phyloP scores from a whole-genome alignment of 345 rosid genomes.

The Boechera stricta region DNA sequence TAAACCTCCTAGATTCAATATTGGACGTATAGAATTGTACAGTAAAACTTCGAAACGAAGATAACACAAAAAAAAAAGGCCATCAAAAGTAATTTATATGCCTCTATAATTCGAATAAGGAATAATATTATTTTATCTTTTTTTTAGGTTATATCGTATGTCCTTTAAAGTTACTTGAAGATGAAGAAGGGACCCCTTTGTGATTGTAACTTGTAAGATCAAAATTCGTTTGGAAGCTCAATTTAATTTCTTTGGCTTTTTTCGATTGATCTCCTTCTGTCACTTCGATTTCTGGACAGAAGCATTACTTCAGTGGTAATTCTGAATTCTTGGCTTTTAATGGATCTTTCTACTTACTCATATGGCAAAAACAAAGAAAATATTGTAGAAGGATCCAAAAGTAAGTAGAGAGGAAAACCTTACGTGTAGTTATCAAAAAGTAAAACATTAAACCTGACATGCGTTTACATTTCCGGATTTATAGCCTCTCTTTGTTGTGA shows the following conservation, averaged over 20 bases:
- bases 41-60: conserved; percentile 33
- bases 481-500: conserved; percentile 22
- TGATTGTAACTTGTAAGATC: conserved; percentile 10
- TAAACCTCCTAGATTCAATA: background rate
- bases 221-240: conserved; percentile 37
- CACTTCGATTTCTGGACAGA: background rate
- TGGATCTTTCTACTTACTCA: background rate
- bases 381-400: conserved; percentile 29
- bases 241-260: conserved; percentile 9
- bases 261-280: background rate
- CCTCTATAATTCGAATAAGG: conserved; percentile 15
- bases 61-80: background rate
- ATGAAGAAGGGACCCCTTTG: conserved; percentile 30
- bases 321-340: conserved; percentile 34
- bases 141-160: background rate
- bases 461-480: conserved; percentile 37
- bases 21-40: background rate
- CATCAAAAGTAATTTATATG: conserved; percentile 1
- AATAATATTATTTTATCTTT: background rate
- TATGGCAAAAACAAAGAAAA: background rate
- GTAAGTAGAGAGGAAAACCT: background rate
- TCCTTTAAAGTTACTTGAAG: conserved; percentile 15
- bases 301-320: conserved; percentile 14
- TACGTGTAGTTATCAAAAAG: conserved; percentile 40
- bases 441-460: conserved; percentile 23